Conservation (phyloP, 139 green algal genomes). For the Tetradesmus obliquus region DNA sequence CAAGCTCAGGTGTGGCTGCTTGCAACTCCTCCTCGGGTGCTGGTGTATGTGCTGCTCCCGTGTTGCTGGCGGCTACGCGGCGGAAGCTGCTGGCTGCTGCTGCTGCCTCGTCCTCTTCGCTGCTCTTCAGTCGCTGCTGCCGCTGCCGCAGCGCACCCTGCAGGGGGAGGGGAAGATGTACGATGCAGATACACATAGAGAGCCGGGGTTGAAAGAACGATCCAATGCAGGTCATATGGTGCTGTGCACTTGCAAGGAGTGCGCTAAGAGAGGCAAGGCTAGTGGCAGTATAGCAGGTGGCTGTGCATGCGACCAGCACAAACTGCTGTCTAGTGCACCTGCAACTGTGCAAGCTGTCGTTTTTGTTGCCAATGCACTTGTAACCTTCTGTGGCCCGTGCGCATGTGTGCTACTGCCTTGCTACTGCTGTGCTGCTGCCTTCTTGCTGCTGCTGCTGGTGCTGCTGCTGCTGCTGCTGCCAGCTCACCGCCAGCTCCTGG, state of each 20-base stretch:
- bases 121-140: constrained; percentile 29
- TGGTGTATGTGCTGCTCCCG: neutral
- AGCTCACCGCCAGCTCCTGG: constrained; percentile 23
- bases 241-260: no score
- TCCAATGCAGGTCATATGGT: no score
- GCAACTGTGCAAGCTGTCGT: no score
- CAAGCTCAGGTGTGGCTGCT: constrained; percentile 46
- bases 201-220: no score
- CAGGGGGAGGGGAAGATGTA: neutral
- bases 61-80: neutral
- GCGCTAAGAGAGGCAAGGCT: neutral
- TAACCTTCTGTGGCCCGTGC: no score
- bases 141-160: constrained; percentile 48
- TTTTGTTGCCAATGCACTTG: no score
- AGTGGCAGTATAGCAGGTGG: neutral
- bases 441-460: neutral
- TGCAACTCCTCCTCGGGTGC: neutral
- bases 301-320: neutral
- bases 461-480: neutral
- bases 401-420: neutral
- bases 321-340: no score
- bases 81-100: constrained; percentile 4
- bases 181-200: neutral
- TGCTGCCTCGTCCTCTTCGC: constrained; percentile 22
- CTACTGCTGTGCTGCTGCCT: neutral